Percentiles rank a stretch among this genome's conserved stretches.
These are phyloP conservation scores for Penicillium oxalicum DNA, from an alignment of 2,329 filamentous ascomycete species.

Conservation along the genomic window DNA sequence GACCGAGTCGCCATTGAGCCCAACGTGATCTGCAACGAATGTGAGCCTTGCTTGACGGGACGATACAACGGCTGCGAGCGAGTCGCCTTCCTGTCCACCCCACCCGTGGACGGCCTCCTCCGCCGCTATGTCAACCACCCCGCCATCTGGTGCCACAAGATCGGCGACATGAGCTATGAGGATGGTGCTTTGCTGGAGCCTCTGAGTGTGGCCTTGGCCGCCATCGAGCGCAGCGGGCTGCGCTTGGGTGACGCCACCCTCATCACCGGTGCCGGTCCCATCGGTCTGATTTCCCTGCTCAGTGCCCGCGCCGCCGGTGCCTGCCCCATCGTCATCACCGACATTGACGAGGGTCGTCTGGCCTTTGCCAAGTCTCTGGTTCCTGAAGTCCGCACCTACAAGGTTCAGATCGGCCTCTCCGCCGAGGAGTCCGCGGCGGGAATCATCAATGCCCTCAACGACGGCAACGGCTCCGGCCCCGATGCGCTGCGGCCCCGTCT, in stretches of 20 bases:
- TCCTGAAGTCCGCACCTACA: slow-evolving; percentile 70
- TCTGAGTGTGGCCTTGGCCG: slow-evolving; percentile 79
- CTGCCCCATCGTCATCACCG: slow-evolving; percentile 85
- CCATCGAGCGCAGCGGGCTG: slow-evolving; percentile 75
- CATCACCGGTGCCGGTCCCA: slow-evolving; percentile 88
- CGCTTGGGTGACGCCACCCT: slow-evolving; percentile 79
- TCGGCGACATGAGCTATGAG: slow-evolving; percentile 85
- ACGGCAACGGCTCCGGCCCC: slow-evolving; percentile 27
- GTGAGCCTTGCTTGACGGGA: slow-evolving; percentile 84
- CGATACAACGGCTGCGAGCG: slow-evolving; percentile 91
- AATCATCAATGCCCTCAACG: slow-evolving; percentile 64
- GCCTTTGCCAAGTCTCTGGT: slow-evolving; percentile 78
- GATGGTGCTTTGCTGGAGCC: slow-evolving; percentile 88
- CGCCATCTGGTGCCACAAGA: slow-evolving; percentile 92
- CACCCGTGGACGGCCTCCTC: slow-evolving; percentile 78
- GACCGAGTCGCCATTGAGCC: slow-evolving; percentile 93
- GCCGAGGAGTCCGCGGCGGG: slow-evolving; percentile 66
- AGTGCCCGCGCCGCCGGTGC: slow-evolving; percentile 83
- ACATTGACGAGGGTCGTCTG: slow-evolving; percentile 82
- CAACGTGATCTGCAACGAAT: slow-evolving; percentile 84
- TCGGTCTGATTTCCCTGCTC: slow-evolving; percentile 81
- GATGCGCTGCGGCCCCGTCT: slow-evolving; percentile 70
- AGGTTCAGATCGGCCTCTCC: slow-evolving; percentile 36
- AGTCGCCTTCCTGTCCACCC: slow-evolving; percentile 83
- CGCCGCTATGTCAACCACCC: slow-evolving; percentile 93